Base-by-base conservation (phyloP, 495 filamentous ascomycete species). In the Aspergillus biplanus region DNA sequence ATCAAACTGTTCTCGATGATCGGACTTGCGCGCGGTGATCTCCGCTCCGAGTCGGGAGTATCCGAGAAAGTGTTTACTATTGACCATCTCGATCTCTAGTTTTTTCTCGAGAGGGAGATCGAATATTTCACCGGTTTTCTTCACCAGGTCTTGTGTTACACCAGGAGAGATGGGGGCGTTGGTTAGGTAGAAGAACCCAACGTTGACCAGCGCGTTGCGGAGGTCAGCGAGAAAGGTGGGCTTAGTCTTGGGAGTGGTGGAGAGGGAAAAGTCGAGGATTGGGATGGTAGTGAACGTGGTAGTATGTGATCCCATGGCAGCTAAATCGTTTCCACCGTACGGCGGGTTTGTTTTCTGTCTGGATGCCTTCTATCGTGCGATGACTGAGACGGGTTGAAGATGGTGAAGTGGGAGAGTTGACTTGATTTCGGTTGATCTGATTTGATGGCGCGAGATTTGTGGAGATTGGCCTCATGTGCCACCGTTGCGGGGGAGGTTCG, bases 181-280 rank as follows among this genome's bases (percentile, higher is more conserved):
- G 65, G 86, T 87, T 56, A 99, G 85, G 68, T 99, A 99, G 59
- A 97, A 80, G 71, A 99, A 97, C 5, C 95, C 95, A 35, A 97
- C 92, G 75, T 94, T 90, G 69, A 98, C 84, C 33, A 98, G 80
- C 0, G 93, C 92, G 67, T 90, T 80, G 18, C 89, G 89, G 13
- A 98, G 83, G 11, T 88, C 74, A 0, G 83, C 75, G 0, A 98
- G 80, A 72, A 97, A 97, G 7, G 64, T 69, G 1, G 88, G 80
- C 74, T 96, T 96, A 0, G 90, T 93, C 8, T 78, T 71, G n/a
- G 87, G 75, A 50, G 85, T 78, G 56, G 78, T 73, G 32, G 89
- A 83, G 27, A 86, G 79, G 2, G 91, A 83, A 59, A 93, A 86
- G 72, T 96, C 90, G 15, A 98, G 84, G 58, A 97, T 82, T 0